Base-by-base conservation (phyloP, 805 yeast genomes). In the Cyberlindnera sargentensis region DNA sequence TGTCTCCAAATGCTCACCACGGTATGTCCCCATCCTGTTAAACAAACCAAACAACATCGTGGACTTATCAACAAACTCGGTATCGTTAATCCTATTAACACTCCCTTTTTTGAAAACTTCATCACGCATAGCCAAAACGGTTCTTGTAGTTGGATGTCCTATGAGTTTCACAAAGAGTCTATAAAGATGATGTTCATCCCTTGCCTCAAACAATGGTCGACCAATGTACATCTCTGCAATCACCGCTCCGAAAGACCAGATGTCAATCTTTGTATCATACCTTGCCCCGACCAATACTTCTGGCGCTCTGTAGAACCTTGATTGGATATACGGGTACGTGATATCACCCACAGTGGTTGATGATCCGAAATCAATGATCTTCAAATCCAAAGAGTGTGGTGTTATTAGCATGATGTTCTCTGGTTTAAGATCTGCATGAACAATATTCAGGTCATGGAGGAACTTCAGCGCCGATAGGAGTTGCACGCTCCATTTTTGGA, bases 221-320 rank as follows among this genome's bases (percentile, higher is more conserved):
- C 96, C 95, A 1, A 88, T 82, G 54, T 83, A 80, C 88, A 87
- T 81, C 60, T 87, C 96, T 24, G 90, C 93, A 58, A 88, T 72
- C 46, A 87, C 82, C 54, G 93, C 82, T 8, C 91, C 95, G 6
- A 91, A 87, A 8, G 95, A 85, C 96, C 96, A 87, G 62, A 88
- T 82, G 62, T 87, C 96, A 49, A 87, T 88, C 25, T 90, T 82
- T 0, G 95, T 86, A 10, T 84, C 56, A 68, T 83, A 84, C 31
- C 78, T 65, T 8, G 84, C 75, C 1, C 91, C 93, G 3, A 84
- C 43, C 8, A 81, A 64, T 5, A 84, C 82, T 56, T 84, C 95
- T 0, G 95, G 95, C 0, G 93, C 88, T 41, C 95, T 62, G 56
- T 84, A 84, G 52, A 78, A 84, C 39, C 95, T 61, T 1, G 91